These are phyloP conservation scores for Letharia columbiana DNA, from an alignment of 495 filamentous ascomycete genomes.

Conservation along the genomic window DNA sequence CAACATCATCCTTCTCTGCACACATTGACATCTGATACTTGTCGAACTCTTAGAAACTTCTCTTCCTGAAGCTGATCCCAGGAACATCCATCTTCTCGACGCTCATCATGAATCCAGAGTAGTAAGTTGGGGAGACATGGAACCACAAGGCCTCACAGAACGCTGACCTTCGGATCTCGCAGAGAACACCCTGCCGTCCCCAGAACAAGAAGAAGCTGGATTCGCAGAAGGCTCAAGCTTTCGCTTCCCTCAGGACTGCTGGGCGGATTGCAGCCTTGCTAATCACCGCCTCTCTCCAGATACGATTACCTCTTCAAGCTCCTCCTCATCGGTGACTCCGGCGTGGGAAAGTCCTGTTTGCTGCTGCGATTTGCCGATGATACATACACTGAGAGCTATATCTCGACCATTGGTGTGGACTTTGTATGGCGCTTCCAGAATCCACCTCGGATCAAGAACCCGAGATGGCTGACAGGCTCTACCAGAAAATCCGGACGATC, in stretches of 20 bases:
- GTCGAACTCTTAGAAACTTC: neutral
- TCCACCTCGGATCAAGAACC: neutral
- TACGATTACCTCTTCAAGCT: constrained; percentile 99
- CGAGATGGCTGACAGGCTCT: constrained; percentile 25
- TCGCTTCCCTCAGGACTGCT: neutral
- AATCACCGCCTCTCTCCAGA: constrained; percentile 43
- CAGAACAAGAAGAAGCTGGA: neutral
- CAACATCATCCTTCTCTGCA: constrained; percentile 8
- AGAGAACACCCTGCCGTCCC: constrained; percentile 9
- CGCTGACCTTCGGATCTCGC: constrained; percentile 3
- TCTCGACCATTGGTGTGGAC: constrained; percentile 98
- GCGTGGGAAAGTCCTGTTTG: constrained; percentile 98
- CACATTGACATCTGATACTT: neutral
- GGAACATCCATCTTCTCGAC: constrained; percentile 7
- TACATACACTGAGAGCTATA: constrained; percentile 99
- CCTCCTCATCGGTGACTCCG: constrained; percentile 98
- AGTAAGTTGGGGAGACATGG: constrained; percentile 53
- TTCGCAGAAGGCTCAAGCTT: neutral
- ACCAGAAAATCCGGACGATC: constrained; percentile 98
- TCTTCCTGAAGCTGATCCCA: neutral
- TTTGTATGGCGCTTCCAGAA: constrained; percentile 60
- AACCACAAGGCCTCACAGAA: neutral
- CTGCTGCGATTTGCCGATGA: constrained; percentile 97
- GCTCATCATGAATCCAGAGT: constrained; percentile 88
- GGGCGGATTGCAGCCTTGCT: constrained; percentile 8